Percentiles rank a stretch among this genome's conserved stretches.
phyloP scores from a whole-genome alignment of 352 stramenopile species.

The Globisporangium radiosum region DNA sequence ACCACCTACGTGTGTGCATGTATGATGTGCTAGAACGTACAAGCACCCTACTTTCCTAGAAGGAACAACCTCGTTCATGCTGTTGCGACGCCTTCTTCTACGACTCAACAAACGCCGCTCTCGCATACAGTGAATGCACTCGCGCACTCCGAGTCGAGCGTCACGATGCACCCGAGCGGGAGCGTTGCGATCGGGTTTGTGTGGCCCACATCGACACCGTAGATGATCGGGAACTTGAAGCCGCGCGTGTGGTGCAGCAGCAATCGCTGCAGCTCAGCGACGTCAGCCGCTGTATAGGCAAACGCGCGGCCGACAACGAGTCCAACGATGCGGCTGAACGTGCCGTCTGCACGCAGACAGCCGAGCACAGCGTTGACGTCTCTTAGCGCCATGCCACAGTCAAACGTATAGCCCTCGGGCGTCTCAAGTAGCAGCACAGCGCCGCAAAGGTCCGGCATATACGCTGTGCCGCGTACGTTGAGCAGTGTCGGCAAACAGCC shows the following conservation, averaged over 20 bases:
- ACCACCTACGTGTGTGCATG: no score
- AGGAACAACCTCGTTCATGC: background rate
- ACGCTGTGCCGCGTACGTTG: constrained; percentile 43
- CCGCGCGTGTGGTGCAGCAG: constrained; percentile 47
- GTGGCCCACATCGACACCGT: constrained; percentile 48
- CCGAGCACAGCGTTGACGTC: constrained; percentile 44
- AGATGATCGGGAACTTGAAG: constrained; percentile 45
- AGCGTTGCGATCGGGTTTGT: constrained; percentile 56
- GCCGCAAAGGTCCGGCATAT: constrained; percentile 31
- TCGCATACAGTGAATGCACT: constrained; percentile 7
- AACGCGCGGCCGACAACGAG: constrained; percentile 52
- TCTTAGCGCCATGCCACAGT: constrained; percentile 41
- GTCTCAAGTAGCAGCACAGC: constrained; percentile 51
- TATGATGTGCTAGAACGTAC: background rate
- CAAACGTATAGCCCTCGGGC: constrained; percentile 37
- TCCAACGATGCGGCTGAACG: constrained; percentile 38
- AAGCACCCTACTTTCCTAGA: background rate
- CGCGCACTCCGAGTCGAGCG: constrained; percentile 19
- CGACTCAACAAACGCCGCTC: constrained; percentile 1
- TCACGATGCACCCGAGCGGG: constrained; percentile 33
- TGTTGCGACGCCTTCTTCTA: background rate
- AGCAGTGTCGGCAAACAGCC: constrained; percentile 53
- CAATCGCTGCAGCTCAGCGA: constrained; percentile 37
- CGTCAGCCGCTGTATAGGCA: constrained; percentile 25
- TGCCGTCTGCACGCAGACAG: constrained; percentile 35